Conservation (phyloP, 768 basidiomycete genomes). For the Termitomyces sp. region DNA sequence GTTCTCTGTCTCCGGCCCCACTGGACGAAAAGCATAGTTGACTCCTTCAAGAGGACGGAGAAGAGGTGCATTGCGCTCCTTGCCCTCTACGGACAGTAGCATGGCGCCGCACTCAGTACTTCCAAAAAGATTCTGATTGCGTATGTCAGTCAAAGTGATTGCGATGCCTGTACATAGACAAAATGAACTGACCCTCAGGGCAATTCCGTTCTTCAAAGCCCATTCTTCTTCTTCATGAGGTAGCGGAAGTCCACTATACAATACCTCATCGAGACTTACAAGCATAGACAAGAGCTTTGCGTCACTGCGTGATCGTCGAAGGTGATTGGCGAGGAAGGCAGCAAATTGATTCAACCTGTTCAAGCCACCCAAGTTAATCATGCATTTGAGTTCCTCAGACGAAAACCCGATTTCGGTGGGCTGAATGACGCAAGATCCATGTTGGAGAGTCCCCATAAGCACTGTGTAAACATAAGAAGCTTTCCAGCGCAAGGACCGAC, state of each 20-base stretch:
- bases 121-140: conserved; percentile 66
- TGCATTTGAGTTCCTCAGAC: conserved; percentile 64
- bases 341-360: conserved; percentile 77
- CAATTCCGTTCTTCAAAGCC: conserved; percentile 58
- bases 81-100: conserved; percentile 56
- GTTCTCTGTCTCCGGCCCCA: conserved; percentile 35
- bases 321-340: conserved; percentile 60
- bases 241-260: conserved; percentile 65
- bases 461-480: conserved; percentile 42
- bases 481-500: conserved; percentile 17
- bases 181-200: conserved; percentile 46
- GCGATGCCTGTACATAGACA: conserved; percentile 16
- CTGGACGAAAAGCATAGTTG: conserved; percentile 60
- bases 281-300: conserved; percentile 56
- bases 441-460: conserved; percentile 67
- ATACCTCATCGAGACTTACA: conserved; percentile 53
- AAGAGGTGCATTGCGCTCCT: conserved; percentile 43
- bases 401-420: conserved; percentile 62
- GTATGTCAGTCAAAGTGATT: conserved; percentile 17
- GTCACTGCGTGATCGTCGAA: conserved; percentile 55
- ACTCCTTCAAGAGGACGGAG: conserved; percentile 57
- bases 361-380: conserved; percentile 61
- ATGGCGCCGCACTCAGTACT: conserved; percentile 78
- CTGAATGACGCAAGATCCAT: conserved; percentile 68
- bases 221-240: conserved; percentile 70